phyloP scores from a whole-genome alignment of 2,329 filamentous ascomycete species.

The Phialophora macrospora region DNA sequence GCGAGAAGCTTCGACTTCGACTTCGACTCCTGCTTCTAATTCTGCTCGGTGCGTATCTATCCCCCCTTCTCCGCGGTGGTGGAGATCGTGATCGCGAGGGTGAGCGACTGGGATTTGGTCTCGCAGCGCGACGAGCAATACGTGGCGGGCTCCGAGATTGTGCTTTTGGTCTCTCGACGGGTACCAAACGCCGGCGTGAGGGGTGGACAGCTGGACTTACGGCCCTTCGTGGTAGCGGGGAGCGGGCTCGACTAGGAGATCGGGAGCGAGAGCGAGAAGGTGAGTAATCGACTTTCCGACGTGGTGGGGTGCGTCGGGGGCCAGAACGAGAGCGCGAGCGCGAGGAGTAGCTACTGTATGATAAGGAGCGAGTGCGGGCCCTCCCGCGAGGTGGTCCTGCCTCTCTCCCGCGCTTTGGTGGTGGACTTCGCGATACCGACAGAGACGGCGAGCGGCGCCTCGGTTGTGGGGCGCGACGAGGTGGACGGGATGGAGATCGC shows the following conservation, averaged over 20 bases:
- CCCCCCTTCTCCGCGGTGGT: conserved; percentile 10
- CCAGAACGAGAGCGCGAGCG: conserved; percentile 15
- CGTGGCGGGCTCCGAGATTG: conserved; percentile 24
- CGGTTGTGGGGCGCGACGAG: conserved; percentile 15
- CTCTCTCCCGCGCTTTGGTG: conserved; percentile 29
- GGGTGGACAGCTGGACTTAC: conserved; percentile 19
- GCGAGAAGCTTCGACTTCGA: conserved; percentile 24
- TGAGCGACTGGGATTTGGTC: conserved; percentile 3
- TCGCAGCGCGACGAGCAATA: conserved; percentile 1
- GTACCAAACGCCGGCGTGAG: conserved; percentile 11
- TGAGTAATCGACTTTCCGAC: conserved; percentile 13
- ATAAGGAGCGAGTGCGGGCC: conserved; percentile 27
- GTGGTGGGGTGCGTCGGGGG: conserved; percentile 11
- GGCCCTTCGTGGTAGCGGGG: conserved; percentile 20
- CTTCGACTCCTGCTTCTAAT: conserved; percentile 1
- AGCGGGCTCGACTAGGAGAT: conserved; percentile 18
- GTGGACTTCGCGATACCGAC: conserved; percentile 33
- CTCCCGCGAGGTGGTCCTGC: conserved; percentile 23
- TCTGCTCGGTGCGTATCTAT: conserved; percentile 20
- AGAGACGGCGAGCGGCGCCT: conserved; percentile 36
- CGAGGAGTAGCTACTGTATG: conserved; percentile 24
- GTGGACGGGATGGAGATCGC: conserved; percentile 36
- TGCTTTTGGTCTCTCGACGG: conserved; percentile 1
- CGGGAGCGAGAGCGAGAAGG: conserved; percentile 26
- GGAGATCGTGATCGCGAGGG: conserved; percentile 8